phyloP scores from a whole-genome alignment of 768 basidiomycete genomes.

The Rhodotorula toruloides region DNA sequence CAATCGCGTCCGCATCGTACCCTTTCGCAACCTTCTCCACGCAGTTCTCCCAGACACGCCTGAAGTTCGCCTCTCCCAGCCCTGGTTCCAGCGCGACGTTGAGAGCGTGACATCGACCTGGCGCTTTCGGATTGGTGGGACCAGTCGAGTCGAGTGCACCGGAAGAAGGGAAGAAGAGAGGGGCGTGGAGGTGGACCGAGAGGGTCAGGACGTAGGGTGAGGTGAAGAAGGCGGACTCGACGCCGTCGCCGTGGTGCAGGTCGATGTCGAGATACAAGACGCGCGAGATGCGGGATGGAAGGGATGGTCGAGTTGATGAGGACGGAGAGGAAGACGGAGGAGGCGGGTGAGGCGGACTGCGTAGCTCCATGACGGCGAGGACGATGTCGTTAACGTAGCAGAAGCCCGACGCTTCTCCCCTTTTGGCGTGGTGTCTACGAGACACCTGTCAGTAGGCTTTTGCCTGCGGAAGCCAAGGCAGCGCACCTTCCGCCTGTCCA shows the following conservation, averaged over 20 bases:
- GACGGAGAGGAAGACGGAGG: not conserved
- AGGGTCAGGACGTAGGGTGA: conserved; percentile 54
- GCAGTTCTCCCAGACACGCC: conserved; percentile 57
- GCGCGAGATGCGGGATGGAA: conserved; percentile 46
- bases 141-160: conserved; percentile 40
- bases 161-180: conserved; percentile 75
- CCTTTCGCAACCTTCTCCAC: conserved; percentile 59
- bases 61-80: conserved; percentile 57
- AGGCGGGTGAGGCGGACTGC: conserved; percentile 45
- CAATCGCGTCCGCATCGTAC: conserved; percentile 69
- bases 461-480: conserved; percentile 36
- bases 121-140: conserved; percentile 42
- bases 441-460: not conserved
- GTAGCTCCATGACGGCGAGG: conserved; percentile 69
- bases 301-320: conserved; percentile 43
- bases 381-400: conserved; percentile 91
- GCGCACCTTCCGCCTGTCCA: conserved; percentile 81
- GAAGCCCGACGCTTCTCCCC: conserved; percentile 74
- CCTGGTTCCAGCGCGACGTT: conserved; percentile 73
- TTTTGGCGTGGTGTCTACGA: conserved; percentile 66
- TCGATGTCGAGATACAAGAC: conserved; percentile 91
- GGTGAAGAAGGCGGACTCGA: conserved; percentile 47
- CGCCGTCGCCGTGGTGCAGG: conserved; percentile 78
- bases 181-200: conserved; percentile 75
- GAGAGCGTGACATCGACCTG: conserved; percentile 64